Evolutionary conservation across 352 stramenopile species (phyloP).

Genomic region (Pythium periplocum): DNA sequence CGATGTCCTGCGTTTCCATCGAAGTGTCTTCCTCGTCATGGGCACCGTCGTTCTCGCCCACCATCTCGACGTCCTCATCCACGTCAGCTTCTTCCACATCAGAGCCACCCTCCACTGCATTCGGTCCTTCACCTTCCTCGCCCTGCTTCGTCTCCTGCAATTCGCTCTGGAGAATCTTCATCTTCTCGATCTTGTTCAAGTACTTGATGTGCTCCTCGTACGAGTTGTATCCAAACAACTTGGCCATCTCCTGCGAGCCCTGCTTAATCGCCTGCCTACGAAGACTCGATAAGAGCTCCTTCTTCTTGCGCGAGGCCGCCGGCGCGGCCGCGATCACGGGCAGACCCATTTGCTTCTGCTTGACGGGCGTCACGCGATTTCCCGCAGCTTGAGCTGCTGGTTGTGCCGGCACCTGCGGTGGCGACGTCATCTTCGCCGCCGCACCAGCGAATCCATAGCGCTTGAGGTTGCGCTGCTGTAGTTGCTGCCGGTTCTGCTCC

Average conservation of each 20-base stretch:
- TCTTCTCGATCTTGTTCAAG: conserved; percentile 60
- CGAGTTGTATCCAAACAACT: conserved; percentile 69
- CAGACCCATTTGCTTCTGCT: conserved; percentile 33
- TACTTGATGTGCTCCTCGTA: conserved; percentile 68
- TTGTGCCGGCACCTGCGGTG: conserved; percentile 1
- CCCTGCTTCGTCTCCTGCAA: conserved; percentile 25
- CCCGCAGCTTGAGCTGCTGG: background rate
- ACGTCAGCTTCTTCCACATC: conserved; percentile 7
- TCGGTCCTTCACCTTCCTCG: conserved; percentile 3
- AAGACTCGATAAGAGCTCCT: conserved; percentile 50
- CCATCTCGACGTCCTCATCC: conserved; percentile 3
- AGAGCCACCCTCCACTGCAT: conserved; percentile 5
- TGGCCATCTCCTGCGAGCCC: conserved; percentile 57
- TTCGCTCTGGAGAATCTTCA: conserved; percentile 49
- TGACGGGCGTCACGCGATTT: conserved; percentile 26
- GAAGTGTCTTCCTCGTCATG: background rate
- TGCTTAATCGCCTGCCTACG: conserved; percentile 58
- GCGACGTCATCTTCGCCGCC: background rate
- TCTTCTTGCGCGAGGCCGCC: conserved; percentile 42
- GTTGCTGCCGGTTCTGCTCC: conserved; percentile 38
- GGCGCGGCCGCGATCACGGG: conserved; percentile 33
- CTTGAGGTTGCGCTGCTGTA: conserved; percentile 38
- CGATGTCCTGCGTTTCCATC: conserved; percentile 1
- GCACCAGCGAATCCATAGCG: conserved; percentile 29
- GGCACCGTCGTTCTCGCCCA: background rate